Evolutionary conservation across 75 land plant genomes (phyloP), one percentile per base, ranked within the genome.

Genomic region (Selaginella tamariscina): DNA sequence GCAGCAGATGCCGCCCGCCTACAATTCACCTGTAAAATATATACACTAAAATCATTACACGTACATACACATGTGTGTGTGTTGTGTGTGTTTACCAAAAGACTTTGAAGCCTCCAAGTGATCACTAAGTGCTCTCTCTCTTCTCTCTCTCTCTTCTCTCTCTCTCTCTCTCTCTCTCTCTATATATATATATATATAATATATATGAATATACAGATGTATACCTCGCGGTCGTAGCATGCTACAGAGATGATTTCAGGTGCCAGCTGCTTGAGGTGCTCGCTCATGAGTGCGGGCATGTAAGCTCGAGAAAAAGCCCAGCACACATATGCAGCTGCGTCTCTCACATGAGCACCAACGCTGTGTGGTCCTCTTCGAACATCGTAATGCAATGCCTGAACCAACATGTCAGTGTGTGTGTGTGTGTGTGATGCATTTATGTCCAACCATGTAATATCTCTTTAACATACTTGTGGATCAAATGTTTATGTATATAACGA

Each of bases 291-390:
- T 27, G 78, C 20, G 28, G 83, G 76, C 66, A 78, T 79, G 70
- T 95, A 95, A 32, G 99, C 97, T 67, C 99, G 85, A 24, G 92
- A 96, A 82, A 95, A 95, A 26, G 99, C 99, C 99, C 99, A 95
- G 57, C 96, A 95, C 21, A 95, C 99, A 80, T 90, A 95, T 27
- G 99, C 96, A 64, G 99, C 99, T 71, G 99, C 99, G 85, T 95
- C 99, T 32, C 99, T 84, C 24, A 95, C 99, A 85, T 89, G 96
- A 30, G 99, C 83, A 30, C 99, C 99, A 80, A 95, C 77, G 71
- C 99, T 95, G 69, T 95, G 96, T 57, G 96, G 88, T 24, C 96
- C 99, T 77, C 87, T 75, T 70, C 99, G 80, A 30, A 95, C 72
- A 71, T 95, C 99, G 80, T 90, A 95, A 77, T 90, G 97, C 32